Conservation (phyloP, 441 rosid genomes). For the Mallotus repandus region DNA sequence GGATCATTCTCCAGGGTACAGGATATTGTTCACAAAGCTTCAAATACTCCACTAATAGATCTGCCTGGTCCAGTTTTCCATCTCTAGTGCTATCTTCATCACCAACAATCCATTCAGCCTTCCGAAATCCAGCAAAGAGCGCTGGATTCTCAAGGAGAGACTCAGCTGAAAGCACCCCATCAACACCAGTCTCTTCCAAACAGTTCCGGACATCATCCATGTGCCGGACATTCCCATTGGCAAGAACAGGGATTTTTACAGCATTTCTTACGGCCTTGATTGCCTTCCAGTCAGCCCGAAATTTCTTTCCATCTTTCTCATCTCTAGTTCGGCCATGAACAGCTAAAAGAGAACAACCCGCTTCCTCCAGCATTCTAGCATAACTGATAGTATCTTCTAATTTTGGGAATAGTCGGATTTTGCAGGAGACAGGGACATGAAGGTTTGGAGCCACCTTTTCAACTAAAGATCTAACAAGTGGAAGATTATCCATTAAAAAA, state of each 20-base stretch:
- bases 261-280: constrained; percentile 71
- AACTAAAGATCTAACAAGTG: constrained; percentile 71
- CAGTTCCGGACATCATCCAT: constrained; percentile 67
- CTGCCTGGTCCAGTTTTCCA: constrained; percentile 74
- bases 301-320: constrained; percentile 77
- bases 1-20: constrained; percentile 89
- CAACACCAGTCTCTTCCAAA: constrained; percentile 67
- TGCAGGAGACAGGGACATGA: constrained; percentile 77
- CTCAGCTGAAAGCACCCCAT: constrained; percentile 95
- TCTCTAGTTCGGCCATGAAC: constrained; percentile 89
- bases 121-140: constrained; percentile 73
- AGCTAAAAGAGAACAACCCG: constrained; percentile 88
- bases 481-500: constrained; percentile 92
- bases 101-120: constrained; percentile 54
- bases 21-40: constrained; percentile 80
- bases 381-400: constrained; percentile 66
- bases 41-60: constrained; percentile 68
- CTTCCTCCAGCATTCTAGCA: constrained; percentile 89
- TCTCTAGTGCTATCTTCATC: constrained; percentile 40
- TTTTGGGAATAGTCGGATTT: constrained; percentile 77
- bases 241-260: constrained; percentile 74
- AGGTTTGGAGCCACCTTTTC: constrained; percentile 67
- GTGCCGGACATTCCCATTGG: constrained; percentile 84
- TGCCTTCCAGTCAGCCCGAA: constrained; percentile 71
- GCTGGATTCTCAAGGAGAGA: constrained; percentile 93